Percentiles rank a stretch among this genome's conserved stretches.
Evolutionary conservation across 139 green algal species (phyloP).

Genomic region (Micromonas commoda): DNA sequence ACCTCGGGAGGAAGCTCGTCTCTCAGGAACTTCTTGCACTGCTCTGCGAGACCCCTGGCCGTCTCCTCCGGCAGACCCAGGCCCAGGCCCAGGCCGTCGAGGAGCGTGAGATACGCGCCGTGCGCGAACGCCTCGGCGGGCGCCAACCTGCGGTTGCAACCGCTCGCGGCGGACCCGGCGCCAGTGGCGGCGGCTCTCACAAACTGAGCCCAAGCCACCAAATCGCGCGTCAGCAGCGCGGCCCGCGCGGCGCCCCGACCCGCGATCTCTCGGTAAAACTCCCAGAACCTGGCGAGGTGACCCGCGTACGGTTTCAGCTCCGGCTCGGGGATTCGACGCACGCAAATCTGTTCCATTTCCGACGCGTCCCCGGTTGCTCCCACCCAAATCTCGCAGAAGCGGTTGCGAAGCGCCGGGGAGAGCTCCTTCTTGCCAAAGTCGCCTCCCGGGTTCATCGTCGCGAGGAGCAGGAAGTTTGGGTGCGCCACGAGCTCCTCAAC

Average conservation of each 20-base stretch:
- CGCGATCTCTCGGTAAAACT: conserved; percentile 13
- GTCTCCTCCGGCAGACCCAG: conserved; percentile 38
- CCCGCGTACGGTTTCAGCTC: background rate
- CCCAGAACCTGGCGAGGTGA: conserved; percentile 16
- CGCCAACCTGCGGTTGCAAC: conserved; percentile 47
- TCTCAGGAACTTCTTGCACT: conserved; percentile 29
- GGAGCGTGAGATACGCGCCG: conserved; percentile 78
- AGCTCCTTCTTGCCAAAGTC: conserved; percentile 98
- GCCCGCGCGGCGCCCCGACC: conserved; percentile 25
- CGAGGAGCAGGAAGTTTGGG: conserved; percentile 77
- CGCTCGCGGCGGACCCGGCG: conserved; percentile 12
- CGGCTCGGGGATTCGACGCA: background rate
- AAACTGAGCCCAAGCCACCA: conserved; percentile 84
- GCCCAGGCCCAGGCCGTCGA: conserved; percentile 89
- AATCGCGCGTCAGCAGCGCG: conserved; percentile 75
- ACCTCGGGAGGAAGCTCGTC: conserved; percentile 3
- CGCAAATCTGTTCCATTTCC: conserved; percentile 45
- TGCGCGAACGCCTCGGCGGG: conserved; percentile 67
- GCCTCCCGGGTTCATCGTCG: conserved; percentile 97
- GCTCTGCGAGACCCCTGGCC: conserved; percentile 49
- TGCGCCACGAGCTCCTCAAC: conserved; percentile 66
- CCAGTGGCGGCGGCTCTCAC: conserved; percentile 46
- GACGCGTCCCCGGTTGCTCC: conserved; percentile 33
- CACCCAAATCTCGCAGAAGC: conserved; percentile 77
- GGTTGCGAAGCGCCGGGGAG: conserved; percentile 88